Conservation (phyloP, 2,329 filamentous ascomycete genomes). For the Sphaerulina populicola region DNA sequence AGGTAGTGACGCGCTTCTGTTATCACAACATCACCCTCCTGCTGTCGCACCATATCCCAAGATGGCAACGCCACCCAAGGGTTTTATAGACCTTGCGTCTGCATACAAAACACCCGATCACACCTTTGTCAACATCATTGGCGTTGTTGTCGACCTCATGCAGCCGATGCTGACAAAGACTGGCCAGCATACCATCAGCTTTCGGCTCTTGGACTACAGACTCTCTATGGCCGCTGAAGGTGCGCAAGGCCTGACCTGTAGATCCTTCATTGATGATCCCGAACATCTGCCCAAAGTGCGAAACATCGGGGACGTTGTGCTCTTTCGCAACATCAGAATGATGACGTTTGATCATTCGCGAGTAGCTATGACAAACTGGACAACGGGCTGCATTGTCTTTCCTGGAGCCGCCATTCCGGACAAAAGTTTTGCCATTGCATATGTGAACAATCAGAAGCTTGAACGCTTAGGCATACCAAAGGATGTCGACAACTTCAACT, state of each 20-base stretch:
- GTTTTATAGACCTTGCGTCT: constrained; percentile 24
- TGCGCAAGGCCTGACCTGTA: constrained; percentile 37
- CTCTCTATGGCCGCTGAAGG: constrained; percentile 15
- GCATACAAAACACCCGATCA: constrained; percentile 13
- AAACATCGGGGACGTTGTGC: constrained; percentile 53
- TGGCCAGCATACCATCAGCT: constrained; percentile 29
- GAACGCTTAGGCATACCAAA: constrained; percentile 13
- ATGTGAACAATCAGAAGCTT: constrained; percentile 22
- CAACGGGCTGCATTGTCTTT: constrained; percentile 25
- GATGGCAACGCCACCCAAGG: constrained; percentile 14
- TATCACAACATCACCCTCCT: neutral
- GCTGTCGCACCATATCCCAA: neutral
- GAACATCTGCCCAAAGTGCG: constrained; percentile 35
- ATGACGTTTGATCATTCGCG: constrained; percentile 13
- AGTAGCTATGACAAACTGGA: constrained; percentile 22
- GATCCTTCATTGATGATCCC: constrained; percentile 50
- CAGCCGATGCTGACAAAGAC: constrained; percentile 46
- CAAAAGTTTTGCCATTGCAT: constrained; percentile 25
- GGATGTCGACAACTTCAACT: constrained; percentile 16
- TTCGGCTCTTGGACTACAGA: constrained; percentile 35
- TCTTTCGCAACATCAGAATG: constrained; percentile 44
- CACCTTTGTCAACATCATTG: constrained; percentile 53
- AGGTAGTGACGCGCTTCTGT: neutral
- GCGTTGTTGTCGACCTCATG: constrained; percentile 60
- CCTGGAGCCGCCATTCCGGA: constrained; percentile 23